A percentile compares a stretch with the other conserved stretches of the same genome.
Evolutionary conservation across 192 early-diverging fungal species (phyloP).

Genomic region (Dissophora ornata): DNA sequence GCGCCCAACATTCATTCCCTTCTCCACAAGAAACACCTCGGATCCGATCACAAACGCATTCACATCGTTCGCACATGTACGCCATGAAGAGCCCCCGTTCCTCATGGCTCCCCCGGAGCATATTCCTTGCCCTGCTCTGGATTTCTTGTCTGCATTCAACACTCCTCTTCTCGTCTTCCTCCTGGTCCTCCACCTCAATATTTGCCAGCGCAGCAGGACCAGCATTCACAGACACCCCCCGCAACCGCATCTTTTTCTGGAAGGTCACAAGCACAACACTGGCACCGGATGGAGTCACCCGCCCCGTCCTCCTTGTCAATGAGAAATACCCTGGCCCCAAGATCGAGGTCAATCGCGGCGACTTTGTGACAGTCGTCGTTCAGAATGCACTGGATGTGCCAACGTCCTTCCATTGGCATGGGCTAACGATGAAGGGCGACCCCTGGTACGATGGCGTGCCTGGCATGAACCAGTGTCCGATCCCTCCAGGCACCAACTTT

Average conservation of each 20-base stretch:
- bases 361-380: conserved; percentile 60
- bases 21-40: no score
- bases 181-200: background rate
- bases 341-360: conserved; percentile 61
- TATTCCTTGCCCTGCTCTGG: background rate
- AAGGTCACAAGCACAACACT: conserved; percentile 43
- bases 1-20: no score
- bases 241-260: conserved; percentile 55
- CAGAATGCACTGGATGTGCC: conserved; percentile 57
- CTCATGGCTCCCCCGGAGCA: conserved; percentile 8
- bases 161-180: background rate
- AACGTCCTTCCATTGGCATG: conserved; percentile 65
- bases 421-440: conserved; percentile 54
- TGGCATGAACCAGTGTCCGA: conserved; percentile 69
- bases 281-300: conserved; percentile 57
- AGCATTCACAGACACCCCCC: conserved; percentile 33
- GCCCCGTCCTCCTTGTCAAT: conserved; percentile 57
- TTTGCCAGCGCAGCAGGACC: conserved; percentile 26
- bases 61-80: no score
- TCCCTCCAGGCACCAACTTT: conserved; percentile 55
- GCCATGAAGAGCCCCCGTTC: conserved; percentile 3
- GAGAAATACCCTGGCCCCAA: conserved; percentile 68
- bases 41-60: no score
- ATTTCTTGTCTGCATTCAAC: conserved; percentile 7
- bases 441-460: conserved; percentile 66